Base-by-base conservation (phyloP, 2,329 filamentous ascomycete genomes). In the Cercospora brassicicola region DNA sequence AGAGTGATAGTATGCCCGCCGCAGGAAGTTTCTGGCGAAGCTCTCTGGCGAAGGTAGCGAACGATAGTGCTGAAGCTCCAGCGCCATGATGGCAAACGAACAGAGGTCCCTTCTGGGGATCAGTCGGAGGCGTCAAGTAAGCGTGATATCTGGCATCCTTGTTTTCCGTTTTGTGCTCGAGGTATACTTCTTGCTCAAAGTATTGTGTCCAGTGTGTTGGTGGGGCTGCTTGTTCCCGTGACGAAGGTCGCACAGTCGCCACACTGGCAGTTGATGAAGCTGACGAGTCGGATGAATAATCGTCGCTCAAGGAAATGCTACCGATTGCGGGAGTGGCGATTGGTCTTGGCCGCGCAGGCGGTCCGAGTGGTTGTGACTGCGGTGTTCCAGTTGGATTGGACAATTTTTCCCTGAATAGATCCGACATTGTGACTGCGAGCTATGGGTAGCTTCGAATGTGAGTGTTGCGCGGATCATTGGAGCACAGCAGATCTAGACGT, bases 31-130 rank as follows among this genome's bases (percentile, higher is more conserved):
- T 84, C 78, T 90, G 92, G 63, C 90, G 87, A 69, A 98, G 88
- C 78, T 96, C 91, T 55, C 88, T 85, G 2, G 90, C 88, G 69
- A 96, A 88, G 3, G 92, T 85, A 4, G 94, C 94, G 80, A 98
- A 99, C 2, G 93, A 96, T 67, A 98, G 86, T 6, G 91, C 96
- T 0, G 94, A 97, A 3, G 94, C 96, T 15, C 95, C 95, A 48
- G 92, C 95, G 45, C 95, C 95, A 81, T 99, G 95, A 78, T 99
- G 95, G 81, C 91, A 92, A 68, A 98, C 90, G 79, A 99, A 94
- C 4, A 99, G 84, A 0, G 94, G 93, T 0, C 91, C 92, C 69
- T 86, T 89, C 51, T 86, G 85, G 15, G 71, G 48, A 8, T 82
- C 78, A 1, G 78, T 76, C 0, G 94, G 94, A 0, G 93, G 93